These are phyloP conservation scores for Setaria viridis DNA, from an alignment of 202 grass and related monocot species.

Conservation along the genomic window DNA sequence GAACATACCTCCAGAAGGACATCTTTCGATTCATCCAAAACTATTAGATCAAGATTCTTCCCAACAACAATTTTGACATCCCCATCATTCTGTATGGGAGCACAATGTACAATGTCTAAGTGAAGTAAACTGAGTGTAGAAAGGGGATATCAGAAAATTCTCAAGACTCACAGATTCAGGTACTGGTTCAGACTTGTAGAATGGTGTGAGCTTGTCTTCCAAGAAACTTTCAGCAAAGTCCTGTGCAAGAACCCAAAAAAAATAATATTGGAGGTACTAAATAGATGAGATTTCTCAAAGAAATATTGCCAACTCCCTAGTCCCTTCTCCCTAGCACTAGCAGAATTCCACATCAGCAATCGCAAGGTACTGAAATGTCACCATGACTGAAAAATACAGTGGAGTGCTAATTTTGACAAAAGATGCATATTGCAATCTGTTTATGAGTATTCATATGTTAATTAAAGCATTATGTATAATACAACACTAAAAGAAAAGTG, in stretches of 20 bases:
- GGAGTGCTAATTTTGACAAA: not conserved
- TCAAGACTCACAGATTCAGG: slow-evolving; percentile 71
- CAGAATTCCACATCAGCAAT: slow-evolving; percentile 26
- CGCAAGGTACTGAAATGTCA: slow-evolving; percentile 2
- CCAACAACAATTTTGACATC: slow-evolving; percentile 97
- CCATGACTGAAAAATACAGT: not conserved
- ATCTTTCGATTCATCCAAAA: slow-evolving; percentile 98
- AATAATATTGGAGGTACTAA: slow-evolving; percentile 3
- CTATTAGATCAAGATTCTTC: slow-evolving; percentile 86
- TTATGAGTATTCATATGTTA: slow-evolving; percentile 15
- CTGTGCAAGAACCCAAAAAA: slow-evolving; percentile 48
- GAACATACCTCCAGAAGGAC: slow-evolving; percentile 86
- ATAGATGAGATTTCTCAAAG: slow-evolving; percentile 17
- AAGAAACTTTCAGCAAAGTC: slow-evolving; percentile 82
- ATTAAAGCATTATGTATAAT: slow-evolving; percentile 11
- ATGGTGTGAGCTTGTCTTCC: slow-evolving; percentile 83
- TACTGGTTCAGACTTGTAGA: slow-evolving; percentile 87
- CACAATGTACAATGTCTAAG: slow-evolving; percentile 29
- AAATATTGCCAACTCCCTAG: not conserved
- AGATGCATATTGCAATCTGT: not conserved
- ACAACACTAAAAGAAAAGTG: not conserved
- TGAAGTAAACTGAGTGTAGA: slow-evolving; percentile 7
- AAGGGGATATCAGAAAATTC: slow-evolving; percentile 22
- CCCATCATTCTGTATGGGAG: slow-evolving; percentile 74
- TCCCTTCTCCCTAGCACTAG: not conserved